phyloP scores from a whole-genome alignment of 176 grass and related monocot genomes.

The Puya raimondii region DNA sequence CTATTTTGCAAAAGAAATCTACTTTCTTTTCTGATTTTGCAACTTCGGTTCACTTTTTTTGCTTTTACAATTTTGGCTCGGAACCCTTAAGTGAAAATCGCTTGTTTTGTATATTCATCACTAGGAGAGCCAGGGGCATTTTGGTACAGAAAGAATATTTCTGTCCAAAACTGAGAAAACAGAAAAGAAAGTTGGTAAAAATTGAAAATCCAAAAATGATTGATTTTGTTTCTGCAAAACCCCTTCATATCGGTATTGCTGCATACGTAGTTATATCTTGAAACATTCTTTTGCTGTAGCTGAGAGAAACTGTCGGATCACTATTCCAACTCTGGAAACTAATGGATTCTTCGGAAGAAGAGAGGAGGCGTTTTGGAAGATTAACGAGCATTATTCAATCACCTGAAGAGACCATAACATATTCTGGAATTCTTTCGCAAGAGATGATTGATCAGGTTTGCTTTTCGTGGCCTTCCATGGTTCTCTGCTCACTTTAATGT shows the following conservation, averaged over 20 bases:
- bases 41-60: neutral
- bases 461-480: neutral
- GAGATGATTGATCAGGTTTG: slow-evolving; percentile 79
- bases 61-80: slow-evolving; percentile 9
- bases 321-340: slow-evolving; percentile 86
- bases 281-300: slow-evolving; percentile 32
- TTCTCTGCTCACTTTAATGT: slow-evolving; percentile 1
- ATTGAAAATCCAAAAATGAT: too few relatives aligned
- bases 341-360: slow-evolving; percentile 85
- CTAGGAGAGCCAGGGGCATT: too few relatives aligned
- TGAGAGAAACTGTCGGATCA: slow-evolving; percentile 71
- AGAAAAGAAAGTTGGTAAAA: too few relatives aligned
- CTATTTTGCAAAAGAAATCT: too few relatives aligned
- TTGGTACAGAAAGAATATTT: too few relatives aligned
- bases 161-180: too few relatives aligned
- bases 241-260: neutral
- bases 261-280: neutral
- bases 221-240: too few relatives aligned
- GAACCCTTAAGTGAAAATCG: too few relatives aligned
- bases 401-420: slow-evolving; percentile 61
- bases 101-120: too few relatives aligned
- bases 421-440: slow-evolving; percentile 45
- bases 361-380: slow-evolving; percentile 54
- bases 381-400: slow-evolving; percentile 48
- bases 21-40: neutral